Base-by-base conservation (phyloP, 768 basidiomycete species). In the Dentipellis fragilis region DNA sequence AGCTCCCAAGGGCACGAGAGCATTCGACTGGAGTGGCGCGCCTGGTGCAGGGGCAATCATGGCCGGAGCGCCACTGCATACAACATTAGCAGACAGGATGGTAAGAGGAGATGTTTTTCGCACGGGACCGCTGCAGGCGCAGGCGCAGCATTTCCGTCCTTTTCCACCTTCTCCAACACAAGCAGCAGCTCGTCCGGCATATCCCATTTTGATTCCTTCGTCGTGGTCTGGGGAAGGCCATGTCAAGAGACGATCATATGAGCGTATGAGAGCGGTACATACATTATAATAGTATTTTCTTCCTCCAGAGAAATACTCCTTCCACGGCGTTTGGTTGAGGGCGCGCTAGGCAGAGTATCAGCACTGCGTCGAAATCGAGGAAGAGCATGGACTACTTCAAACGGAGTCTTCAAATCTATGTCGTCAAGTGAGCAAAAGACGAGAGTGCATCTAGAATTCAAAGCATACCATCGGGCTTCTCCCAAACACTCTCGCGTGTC, bases 201-300 rank as follows among this genome's bases (percentile, higher is more conserved):
- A 57, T 95, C 92, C 96, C 96, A 98, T 74, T 94, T 92, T 2
- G 93, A 95, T 70, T 95, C 90, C 63, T 93, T 95, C 34, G 84
- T 80, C 42, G 88, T 84, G 35, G 83, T 87, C 85, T 96, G 64
- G 2, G 64, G 14, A 51, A 39, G 38, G 51, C 59, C 55, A 29
- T 29, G 29, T 29, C 3, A 29, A 29, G 6, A 29, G 6, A 29
- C 29, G 6, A 29, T 29, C 29, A 29, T 29, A 11, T 21, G n/a
- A 37, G 11, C 19, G 10, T 29, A 14, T 12, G 29, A 35, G 47
- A 36, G 14, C 38, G 11, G 12, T 16, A 66, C 80, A 45, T 57
- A 89, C 90, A 67, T 93, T 87, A 61, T 92, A 91, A 68, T 89
- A 93, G 67, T 93, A 93, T 65, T 93, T 93, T 62, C 92, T 73